Evolutionary conservation across 352 stramenopile genomes (phyloP), one percentile per base, ranked within the genome.

Genomic region (Phytopythium montanum): DNA sequence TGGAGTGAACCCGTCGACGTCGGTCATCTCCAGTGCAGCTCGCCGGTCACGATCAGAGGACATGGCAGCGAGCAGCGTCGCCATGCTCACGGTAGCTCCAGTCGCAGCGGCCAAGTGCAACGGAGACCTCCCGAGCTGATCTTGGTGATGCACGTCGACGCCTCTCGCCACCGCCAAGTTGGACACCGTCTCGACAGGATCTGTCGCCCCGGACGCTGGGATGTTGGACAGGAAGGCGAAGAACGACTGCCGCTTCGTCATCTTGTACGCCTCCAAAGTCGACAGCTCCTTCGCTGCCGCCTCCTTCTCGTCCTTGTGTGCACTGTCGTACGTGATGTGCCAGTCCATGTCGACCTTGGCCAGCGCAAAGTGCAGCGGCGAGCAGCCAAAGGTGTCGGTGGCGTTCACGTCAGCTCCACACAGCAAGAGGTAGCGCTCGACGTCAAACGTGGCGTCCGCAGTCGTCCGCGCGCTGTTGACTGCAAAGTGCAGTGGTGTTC

Each of bases 101-200:
- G 79, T 93, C 4, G 79, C 81, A n/a, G 79, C 81, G 25, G 76
- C 78, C 19, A 92, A 53, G 53, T 93, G 81, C 28, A 93, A 46
- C 2, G 78, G 63, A 7, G 79, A 85, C 10, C 84, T 72, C 0
- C 81, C 81, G 2, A 91, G 57, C 0, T 61, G 48, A 34, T 93
- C 84, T 53, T 76, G 64, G 7, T 45, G 23, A 14, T 56, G 56
- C 0, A 86, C 26, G n/a, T 85, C 62, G 34, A 89, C 63, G 5
- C 72, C 74, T 12, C 54, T 64, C 23, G 85, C 80, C 19, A 75
- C 70, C 2, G 69, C 70, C 12, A 93, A 55, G 55, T 88, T 91
- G 6, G 81, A 87, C 10, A 91, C 79, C 0, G 81, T 93, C 61
- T 93, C 83, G 1, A 93, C 83, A 0, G 83, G 83, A 66, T 93